These are phyloP conservation scores for Mycosphaerella sp. DNA, from an alignment of 2,329 filamentous ascomycete species.

Conservation along the genomic window DNA sequence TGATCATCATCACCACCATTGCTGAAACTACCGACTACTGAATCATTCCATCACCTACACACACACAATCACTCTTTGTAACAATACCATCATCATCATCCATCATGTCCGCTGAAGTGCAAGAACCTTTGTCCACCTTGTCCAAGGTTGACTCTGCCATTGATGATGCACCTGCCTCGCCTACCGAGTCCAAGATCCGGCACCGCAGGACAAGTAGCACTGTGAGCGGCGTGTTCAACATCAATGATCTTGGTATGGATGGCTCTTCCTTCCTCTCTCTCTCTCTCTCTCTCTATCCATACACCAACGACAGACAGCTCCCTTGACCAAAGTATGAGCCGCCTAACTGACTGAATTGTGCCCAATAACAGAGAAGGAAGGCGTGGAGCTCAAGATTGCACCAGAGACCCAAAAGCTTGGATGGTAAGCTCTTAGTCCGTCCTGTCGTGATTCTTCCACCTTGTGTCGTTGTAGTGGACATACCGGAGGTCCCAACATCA, in stretches of 20 bases:
- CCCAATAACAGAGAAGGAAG: conserved; percentile 58
- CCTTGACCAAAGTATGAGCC: no score
- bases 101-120: conserved; percentile 48
- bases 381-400: conserved; percentile 64
- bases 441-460: no score
- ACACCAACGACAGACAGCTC: neutral
- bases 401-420: conserved; percentile 80
- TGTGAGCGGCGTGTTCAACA: conserved; percentile 68
- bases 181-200: conserved; percentile 58
- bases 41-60: neutral
- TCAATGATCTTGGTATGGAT: conserved; percentile 44
- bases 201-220: conserved; percentile 68
- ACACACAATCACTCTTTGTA: no score
- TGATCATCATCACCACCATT: neutral
- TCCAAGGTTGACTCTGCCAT: conserved; percentile 85
- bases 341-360: conserved; percentile 4
- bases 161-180: conserved; percentile 61
- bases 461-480: no score
- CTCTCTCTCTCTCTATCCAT: neutral
- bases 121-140: conserved; percentile 50
- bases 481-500: neutral
- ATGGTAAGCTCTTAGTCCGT: conserved; percentile 55
- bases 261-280: no score
- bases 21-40: neutral
- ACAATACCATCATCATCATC: neutral